Evolutionary conservation across 345 rosid species (phyloP).

Genomic region (Xanthoceras sorbifolium): DNA sequence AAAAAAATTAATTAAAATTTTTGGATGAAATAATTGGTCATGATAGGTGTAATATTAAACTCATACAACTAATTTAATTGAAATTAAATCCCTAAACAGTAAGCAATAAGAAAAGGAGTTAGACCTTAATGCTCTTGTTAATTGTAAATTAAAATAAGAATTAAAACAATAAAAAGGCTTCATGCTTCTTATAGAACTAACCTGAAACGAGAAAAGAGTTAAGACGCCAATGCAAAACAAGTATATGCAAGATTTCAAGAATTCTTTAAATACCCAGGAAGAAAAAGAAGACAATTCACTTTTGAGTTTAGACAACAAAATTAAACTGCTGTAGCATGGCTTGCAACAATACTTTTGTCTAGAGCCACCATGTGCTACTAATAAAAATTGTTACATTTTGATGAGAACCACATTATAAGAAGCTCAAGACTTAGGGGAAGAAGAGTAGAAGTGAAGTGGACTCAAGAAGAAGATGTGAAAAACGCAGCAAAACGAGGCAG

Average conservation of each 20-base stretch:
- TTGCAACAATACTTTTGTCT: not conserved
- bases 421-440: too few relatives aligned
- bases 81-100: not conserved
- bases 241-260: not conserved
- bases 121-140: not conserved
- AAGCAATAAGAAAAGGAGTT: not conserved
- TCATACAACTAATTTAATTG: not conserved
- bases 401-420: too few relatives aligned
- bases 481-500: too few relatives aligned
- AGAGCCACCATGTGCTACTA: not conserved
- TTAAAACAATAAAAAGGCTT: not conserved
- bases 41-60: not conserved
- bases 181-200: not conserved
- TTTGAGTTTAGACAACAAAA: slow-evolving; percentile 1
- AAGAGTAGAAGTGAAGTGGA: too few relatives aligned
- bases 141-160: not conserved
- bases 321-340: not conserved
- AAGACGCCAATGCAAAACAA: not conserved
- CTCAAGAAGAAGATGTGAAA: too few relatives aligned
- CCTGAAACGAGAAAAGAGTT: not conserved
- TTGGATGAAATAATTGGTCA: not conserved
- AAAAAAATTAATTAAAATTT: not conserved
- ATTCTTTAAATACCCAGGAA: not conserved
- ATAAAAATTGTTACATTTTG: not conserved
- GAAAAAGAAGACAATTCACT: not conserved